Base-by-base conservation (phyloP, 441 rosid species). In the Hura crepitans region DNA sequence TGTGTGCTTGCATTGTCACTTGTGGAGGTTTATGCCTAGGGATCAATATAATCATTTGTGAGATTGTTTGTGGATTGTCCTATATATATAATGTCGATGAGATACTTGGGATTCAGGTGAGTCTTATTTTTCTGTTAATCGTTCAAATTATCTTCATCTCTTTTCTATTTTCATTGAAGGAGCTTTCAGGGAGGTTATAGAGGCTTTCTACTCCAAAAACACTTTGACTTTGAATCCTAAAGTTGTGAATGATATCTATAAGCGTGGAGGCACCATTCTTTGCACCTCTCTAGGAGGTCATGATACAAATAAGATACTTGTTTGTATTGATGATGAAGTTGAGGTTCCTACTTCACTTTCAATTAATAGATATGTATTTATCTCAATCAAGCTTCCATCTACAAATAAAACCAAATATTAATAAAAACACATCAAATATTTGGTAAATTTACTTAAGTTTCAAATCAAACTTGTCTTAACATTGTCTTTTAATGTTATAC, bases 21-120 rank as follows among this genome's bases (percentile, higher is more conserved):
- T 92, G 97, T 74, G 97, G 99, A 39, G 97, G 97, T 60, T 89
- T 90, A 54, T 92, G 97, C 68, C 97, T 94, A 0, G 97, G 97
- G 69, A 83, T 92, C 66, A 94, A 94, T 75, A 94, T 97, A 2
- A 93, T 88, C 37, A 88, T 91, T 68, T 85, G 98, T 76, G 98
- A 93, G 80, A 86, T 93, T 8, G 98, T 91, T 2, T 93, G 96
- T 55, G 96, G 96, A 73, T 85, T 93, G 60, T 74, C 80, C 69
- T 64, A 82, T 31, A 91, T 91, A 96, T 94, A 94, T 30, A 96
- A 96, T 68, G 97, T 89, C 74, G 68, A 74, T 64, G 80, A 80
- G 50, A 72, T 92, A 18, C 84, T 86, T 20, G 98, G 98, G 68
- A 87, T 94, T 56, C 79, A 86, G 79, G 97, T 92, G 74, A 83